Evolutionary conservation across 257 asterid species (phyloP).

Genomic region (Marsdenia floribunda): DNA sequence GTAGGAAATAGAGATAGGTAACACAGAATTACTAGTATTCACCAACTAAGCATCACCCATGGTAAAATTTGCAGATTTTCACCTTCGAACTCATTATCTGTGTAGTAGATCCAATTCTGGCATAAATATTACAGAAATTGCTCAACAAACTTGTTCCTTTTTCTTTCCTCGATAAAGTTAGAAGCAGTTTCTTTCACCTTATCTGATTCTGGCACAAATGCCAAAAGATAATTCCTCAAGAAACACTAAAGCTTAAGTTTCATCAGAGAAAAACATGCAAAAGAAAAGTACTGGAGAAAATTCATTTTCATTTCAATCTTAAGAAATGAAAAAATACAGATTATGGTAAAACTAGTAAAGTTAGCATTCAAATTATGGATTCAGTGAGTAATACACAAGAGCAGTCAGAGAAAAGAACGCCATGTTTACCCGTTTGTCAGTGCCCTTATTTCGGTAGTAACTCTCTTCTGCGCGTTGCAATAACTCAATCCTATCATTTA

Average conservation of each 20-base stretch:
- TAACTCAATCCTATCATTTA: conserved; percentile 53
- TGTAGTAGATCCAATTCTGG: not conserved
- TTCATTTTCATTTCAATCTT: not conserved
- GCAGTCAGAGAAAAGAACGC: not conserved
- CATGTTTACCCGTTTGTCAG: conserved; percentile 48
- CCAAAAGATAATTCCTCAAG: too few relatives aligned
- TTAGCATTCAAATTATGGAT: not conserved
- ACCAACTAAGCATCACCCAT: not conserved
- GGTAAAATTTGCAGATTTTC: not conserved
- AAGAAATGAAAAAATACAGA: not conserved
- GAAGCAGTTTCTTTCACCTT: too few relatives aligned
- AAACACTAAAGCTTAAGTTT: too few relatives aligned
- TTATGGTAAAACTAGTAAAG: not conserved
- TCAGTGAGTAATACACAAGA: not conserved
- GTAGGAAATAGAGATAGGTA: not conserved
- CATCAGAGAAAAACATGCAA: too few relatives aligned
- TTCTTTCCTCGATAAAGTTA: not conserved
- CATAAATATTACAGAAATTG: not conserved
- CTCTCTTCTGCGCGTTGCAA: conserved; percentile 83
- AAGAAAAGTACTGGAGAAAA: not conserved
- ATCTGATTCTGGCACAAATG: too few relatives aligned
- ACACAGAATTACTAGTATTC: not conserved
- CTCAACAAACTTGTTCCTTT: not conserved
- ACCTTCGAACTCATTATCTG: not conserved
- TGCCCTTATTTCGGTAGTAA: conserved; percentile 46